Conservation (phyloP, 2,329 filamentous ascomycete genomes). For the Curvularia sp. region DNA sequence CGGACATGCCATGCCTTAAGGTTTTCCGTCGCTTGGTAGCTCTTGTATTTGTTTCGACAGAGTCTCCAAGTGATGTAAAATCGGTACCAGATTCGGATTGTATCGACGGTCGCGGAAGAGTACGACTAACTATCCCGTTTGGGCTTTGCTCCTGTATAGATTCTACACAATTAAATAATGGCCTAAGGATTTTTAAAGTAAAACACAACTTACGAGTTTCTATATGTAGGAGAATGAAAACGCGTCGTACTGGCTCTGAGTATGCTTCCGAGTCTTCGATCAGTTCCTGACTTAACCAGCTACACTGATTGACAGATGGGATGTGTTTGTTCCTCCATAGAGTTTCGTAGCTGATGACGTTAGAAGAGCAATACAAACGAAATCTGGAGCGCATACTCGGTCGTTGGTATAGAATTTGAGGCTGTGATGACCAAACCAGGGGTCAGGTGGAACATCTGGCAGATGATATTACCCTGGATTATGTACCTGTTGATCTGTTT, state of each 20-base stretch:
- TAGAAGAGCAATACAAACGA: neutral
- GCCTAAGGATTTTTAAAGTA: neutral
- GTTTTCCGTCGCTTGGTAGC: constrained; percentile 1
- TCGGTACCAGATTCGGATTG: neutral
- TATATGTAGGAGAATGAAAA: neutral
- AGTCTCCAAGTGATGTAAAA: constrained; percentile 1
- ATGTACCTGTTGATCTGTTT: constrained; percentile 5
- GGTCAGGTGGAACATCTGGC: neutral
- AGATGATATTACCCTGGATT: constrained; percentile 3
- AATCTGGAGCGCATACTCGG: constrained; percentile 3
- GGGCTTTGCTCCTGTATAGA: neutral
- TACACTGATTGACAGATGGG: neutral
- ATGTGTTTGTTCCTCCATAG: neutral
- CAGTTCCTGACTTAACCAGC: constrained; percentile 2
- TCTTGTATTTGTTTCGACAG: neutral
- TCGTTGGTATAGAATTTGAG: constrained; percentile 1
- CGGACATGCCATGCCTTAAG: constrained; percentile 1
- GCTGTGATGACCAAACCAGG: constrained; percentile 5
- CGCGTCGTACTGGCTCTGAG: constrained; percentile 2
- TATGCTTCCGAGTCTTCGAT: constrained; percentile 2
- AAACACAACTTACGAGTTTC: neutral
- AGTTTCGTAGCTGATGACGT: constrained; percentile 1
- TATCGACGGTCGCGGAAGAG: neutral
- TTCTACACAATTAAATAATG: neutral
- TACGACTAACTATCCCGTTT: neutral